These are phyloP conservation scores for Boeremia lycopersici DNA, from an alignment of 2,329 filamentous ascomycete species.

Conservation along the genomic window DNA sequence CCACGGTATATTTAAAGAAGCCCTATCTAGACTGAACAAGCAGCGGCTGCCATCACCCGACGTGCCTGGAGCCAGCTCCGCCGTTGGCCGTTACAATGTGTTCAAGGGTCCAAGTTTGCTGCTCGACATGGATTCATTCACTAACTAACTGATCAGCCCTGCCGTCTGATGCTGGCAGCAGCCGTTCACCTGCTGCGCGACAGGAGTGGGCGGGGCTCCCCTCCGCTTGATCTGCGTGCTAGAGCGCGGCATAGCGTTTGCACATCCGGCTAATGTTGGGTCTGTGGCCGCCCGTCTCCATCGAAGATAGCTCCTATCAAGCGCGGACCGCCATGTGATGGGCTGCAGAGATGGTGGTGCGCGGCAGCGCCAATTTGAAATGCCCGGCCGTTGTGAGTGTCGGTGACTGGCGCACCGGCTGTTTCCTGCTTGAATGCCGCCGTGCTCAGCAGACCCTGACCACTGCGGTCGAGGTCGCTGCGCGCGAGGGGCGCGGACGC, in stretches of 20 bases:
- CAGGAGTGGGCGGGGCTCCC: conserved; percentile 32
- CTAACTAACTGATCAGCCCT: not conserved
- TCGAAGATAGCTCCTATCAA: conserved; percentile 5
- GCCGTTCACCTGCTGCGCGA: conserved; percentile 21
- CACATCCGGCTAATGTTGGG: conserved; percentile 30
- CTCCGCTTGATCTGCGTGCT: conserved; percentile 38
- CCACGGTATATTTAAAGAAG: not conserved
- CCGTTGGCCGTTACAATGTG: not conserved
- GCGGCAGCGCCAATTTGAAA: conserved; percentile 11
- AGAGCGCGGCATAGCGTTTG: conserved; percentile 30
- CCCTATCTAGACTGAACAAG: not conserved
- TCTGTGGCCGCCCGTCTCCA: not conserved
- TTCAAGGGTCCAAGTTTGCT: conserved; percentile 3
- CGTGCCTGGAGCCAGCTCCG: not conserved
- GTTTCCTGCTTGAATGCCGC: conserved; percentile 27
- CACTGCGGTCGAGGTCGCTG: conserved; percentile 12
- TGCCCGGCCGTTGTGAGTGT: not conserved
- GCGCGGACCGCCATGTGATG: conserved; percentile 18
- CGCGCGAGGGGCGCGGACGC: conserved; percentile 17
- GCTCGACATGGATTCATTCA: not conserved
- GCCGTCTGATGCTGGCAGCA: conserved; percentile 10
- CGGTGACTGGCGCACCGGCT: conserved; percentile 24
- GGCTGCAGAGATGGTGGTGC: conserved; percentile 8
- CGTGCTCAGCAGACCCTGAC: conserved; percentile 18
- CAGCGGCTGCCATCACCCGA: conserved; percentile 2